Evolutionary conservation across 495 filamentous ascomycete species (phyloP).

Genomic region (Apiosordaria backusii): DNA sequence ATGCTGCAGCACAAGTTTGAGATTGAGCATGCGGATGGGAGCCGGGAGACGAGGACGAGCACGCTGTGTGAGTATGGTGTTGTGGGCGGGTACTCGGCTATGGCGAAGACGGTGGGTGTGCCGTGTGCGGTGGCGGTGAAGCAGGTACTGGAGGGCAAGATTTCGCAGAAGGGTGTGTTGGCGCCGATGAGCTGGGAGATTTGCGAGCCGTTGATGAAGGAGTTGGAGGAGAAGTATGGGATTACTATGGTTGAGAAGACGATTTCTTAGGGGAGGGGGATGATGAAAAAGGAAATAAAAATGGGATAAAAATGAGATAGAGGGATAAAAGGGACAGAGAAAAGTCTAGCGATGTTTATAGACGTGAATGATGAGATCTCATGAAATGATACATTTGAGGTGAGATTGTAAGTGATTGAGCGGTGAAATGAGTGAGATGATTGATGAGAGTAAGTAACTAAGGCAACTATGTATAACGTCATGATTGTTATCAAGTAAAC

Average conservation of each 20-base stretch:
- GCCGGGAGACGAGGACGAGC: constrained; percentile 68
- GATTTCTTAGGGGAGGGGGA: constrained; percentile 23
- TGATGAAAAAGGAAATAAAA: constrained; percentile 13
- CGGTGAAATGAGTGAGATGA: neutral
- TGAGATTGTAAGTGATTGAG: neutral
- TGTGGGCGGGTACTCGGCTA: constrained; percentile 76
- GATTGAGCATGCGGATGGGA: constrained; percentile 73
- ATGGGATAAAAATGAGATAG: neutral
- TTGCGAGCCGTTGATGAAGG: constrained; percentile 65
- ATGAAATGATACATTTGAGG: neutral
- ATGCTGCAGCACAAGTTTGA: constrained; percentile 92
- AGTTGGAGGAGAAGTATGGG: constrained; percentile 40
- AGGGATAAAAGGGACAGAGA: neutral
- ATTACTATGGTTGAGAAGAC: constrained; percentile 38
- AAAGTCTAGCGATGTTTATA: neutral
- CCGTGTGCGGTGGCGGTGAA: constrained; percentile 58
- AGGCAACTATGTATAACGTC: no score
- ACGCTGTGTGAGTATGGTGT: constrained; percentile 87
- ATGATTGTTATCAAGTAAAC: no score
- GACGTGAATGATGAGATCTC: neutral
- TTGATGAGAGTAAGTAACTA: neutral
- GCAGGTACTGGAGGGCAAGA: constrained; percentile 79
- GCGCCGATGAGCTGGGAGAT: constrained; percentile 77
- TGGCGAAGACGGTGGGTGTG: constrained; percentile 63
- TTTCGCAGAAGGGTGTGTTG: constrained; percentile 72